These are phyloP conservation scores for Termitomyces sp. DNA, from an alignment of 768 basidiomycete genomes.

Conservation along the genomic window DNA sequence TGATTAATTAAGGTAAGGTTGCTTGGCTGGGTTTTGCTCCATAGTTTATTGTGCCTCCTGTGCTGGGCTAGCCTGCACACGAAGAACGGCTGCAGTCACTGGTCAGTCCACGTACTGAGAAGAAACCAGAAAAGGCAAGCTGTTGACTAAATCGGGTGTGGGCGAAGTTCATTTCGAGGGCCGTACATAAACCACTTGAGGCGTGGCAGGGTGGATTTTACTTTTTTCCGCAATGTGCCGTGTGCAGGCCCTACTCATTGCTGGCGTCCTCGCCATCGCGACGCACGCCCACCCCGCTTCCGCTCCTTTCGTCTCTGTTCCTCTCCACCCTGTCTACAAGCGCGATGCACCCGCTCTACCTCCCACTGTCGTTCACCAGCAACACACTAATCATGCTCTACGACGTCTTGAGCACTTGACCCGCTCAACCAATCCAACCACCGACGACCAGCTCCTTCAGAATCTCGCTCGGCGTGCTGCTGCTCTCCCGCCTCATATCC, in stretches of 20 bases:
- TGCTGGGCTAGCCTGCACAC: background rate
- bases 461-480: constrained; percentile 36
- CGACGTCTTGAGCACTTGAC: constrained; percentile 55
- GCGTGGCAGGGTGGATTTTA: background rate
- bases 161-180: background rate
- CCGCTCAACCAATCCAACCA: constrained; percentile 31
- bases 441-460: constrained; percentile 25
- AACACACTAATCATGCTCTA: constrained; percentile 49
- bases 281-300: constrained; percentile 5
- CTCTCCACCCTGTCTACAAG: constrained; percentile 9
- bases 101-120: background rate
- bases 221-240: constrained; percentile 8
- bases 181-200: background rate
- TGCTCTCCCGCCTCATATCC: constrained; percentile 21
- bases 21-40: background rate
- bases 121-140: background rate
- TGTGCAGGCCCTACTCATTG: constrained; percentile 4
- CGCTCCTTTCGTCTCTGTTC: constrained; percentile 15
- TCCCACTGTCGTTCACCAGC: constrained; percentile 36
- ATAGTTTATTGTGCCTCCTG: background rate
- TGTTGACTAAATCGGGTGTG: background rate
- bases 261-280: background rate
- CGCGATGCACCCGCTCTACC: constrained; percentile 5
- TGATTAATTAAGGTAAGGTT: background rate
- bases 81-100: background rate